phyloP scores from a whole-genome alignment of 1,284 basidiomycete genomes.

The Malassezia globosa region DNA sequence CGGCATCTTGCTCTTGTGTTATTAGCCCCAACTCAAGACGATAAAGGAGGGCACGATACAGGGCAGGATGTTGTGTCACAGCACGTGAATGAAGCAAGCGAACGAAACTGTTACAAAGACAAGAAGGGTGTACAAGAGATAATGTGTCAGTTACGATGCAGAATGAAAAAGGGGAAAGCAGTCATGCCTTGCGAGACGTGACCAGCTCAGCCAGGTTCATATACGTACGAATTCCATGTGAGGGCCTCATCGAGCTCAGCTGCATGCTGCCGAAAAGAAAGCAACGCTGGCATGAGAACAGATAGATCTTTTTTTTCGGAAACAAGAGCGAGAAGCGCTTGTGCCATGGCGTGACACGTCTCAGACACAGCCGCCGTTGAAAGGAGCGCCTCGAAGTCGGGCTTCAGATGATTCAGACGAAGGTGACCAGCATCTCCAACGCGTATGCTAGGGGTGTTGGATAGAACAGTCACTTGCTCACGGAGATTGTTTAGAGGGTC shows the following conservation, averaged over 20 bases:
- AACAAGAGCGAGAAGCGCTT: conserved; percentile 18
- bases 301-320: conserved; percentile 12
- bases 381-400: conserved; percentile 19
- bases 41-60: background rate
- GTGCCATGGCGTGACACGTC: conserved; percentile 21
- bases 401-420: conserved; percentile 17
- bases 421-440: background rate
- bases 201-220: background rate
- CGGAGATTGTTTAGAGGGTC: no score
- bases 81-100: background rate
- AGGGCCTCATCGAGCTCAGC: conserved; percentile 10
- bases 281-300: conserved; percentile 7
- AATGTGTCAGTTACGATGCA: background rate
- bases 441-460: background rate
- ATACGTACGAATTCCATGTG: conserved; percentile 9
- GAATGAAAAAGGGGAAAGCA: background rate
- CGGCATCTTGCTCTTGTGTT: conserved; percentile 7
- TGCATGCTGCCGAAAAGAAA: conserved; percentile 1
- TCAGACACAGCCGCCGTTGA: conserved; percentile 24
- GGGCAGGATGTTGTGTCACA: background rate
- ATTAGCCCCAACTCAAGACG: conserved; percentile 12
- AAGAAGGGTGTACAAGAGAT: background rate
- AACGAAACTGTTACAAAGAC: conserved; percentile 7
- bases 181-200: no score
- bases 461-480: background rate